A percentile compares a stretch with the other conserved stretches of the same genome.
Conservation (phyloP, 2,329 filamentous ascomycete genomes). For the Alternaria solani region DNA sequence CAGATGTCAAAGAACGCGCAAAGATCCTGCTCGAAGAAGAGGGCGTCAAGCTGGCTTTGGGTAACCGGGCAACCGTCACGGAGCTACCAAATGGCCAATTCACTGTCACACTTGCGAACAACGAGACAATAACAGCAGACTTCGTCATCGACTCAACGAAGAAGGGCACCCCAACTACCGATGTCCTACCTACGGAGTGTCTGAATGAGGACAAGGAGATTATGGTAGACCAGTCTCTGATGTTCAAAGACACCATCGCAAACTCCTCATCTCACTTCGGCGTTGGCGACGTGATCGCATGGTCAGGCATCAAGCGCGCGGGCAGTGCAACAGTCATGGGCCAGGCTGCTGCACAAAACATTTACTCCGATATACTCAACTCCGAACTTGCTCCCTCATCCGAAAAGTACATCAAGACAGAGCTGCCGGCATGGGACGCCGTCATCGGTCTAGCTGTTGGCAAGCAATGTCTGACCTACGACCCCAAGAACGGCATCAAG, state of each 20-base stretch:
- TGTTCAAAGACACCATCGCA: constrained; percentile 62
- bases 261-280: constrained; percentile 71
- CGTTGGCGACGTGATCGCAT: constrained; percentile 72
- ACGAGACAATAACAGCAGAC: constrained; percentile 62
- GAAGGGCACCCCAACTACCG: constrained; percentile 67
- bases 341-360: constrained; percentile 69
- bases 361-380: constrained; percentile 48
- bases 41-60: constrained; percentile 71
- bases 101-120: constrained; percentile 58
- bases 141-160: constrained; percentile 75
- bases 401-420: constrained; percentile 28
- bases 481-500: constrained; percentile 63
- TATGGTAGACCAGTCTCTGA: constrained; percentile 64
- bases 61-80: constrained; percentile 62
- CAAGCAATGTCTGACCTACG: constrained; percentile 71
- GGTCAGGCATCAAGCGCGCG: constrained; percentile 82
- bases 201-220: constrained; percentile 73
- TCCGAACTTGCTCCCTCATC: constrained; percentile 31
- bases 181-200: constrained; percentile 66
- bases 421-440: constrained; percentile 51
- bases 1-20: constrained; percentile 71
- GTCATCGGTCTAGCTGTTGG: constrained; percentile 76
- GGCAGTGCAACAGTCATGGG: constrained; percentile 80
- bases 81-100: constrained; percentile 42
- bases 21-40: constrained; percentile 66